Percentiles rank a stretch among this genome's conserved stretches.
Evolutionary conservation across 495 filamentous ascomycete genomes (phyloP).

Genomic region (Pyrenula massariospora): DNA sequence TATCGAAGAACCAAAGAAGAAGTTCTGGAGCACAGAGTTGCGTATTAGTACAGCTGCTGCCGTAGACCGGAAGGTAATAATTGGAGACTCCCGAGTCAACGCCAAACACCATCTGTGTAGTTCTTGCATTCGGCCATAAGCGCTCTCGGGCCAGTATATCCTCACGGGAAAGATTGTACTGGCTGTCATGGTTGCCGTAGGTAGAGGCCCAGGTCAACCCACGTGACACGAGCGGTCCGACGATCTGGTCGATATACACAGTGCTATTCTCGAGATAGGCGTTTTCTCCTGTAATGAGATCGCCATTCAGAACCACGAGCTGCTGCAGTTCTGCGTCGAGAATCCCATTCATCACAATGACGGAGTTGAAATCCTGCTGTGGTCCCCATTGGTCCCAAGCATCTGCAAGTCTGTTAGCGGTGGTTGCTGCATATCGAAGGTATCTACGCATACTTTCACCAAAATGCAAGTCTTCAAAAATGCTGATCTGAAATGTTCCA

Average conservation of each 20-base stretch:
- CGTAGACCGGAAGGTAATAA: constrained; percentile 49
- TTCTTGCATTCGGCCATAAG: constrained; percentile 40
- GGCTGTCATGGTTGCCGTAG: constrained; percentile 65
- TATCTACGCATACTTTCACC: constrained; percentile 39
- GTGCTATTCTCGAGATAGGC: constrained; percentile 44
- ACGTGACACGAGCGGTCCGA: constrained; percentile 40
- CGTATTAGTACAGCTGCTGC: constrained; percentile 13
- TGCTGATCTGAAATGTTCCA: constrained; percentile 35
- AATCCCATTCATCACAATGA: constrained; percentile 45
- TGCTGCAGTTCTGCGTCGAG: constrained; percentile 43
- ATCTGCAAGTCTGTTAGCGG: not conserved
- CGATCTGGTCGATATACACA: constrained; percentile 48
- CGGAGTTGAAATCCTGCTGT: constrained; percentile 46
- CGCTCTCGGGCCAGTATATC: constrained; percentile 44
- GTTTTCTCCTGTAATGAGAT: constrained; percentile 62
- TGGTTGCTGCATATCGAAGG: not conserved
- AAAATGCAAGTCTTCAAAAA: constrained; percentile 61
- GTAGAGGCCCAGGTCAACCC: constrained; percentile 52
- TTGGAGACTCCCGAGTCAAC: constrained; percentile 49
- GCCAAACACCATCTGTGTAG: constrained; percentile 30
- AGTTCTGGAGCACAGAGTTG: constrained; percentile 23
- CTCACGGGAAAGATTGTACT: constrained; percentile 44
- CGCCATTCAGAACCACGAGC: constrained; percentile 63
- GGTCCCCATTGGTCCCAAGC: constrained; percentile 31
- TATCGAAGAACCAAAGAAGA: constrained; percentile 71